Percentiles rank a stretch among this genome's conserved stretches.
phyloP scores from a whole-genome alignment of 148 eudicot genomes.

The Chenopodium formosanum region DNA sequence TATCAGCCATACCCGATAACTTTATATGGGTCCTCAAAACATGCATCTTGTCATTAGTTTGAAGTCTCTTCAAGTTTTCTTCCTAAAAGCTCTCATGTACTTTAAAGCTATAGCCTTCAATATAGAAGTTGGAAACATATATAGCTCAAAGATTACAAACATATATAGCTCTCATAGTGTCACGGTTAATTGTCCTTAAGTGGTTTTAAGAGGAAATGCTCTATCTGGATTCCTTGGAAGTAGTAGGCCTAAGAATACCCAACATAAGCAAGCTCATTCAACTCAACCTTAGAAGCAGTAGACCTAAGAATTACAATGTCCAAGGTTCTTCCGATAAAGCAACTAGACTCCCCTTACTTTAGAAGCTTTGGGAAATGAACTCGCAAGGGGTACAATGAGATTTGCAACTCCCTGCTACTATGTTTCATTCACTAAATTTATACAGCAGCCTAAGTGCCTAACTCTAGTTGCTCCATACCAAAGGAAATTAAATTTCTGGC shows the following conservation, averaged over 20 bases:
- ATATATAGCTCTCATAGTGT: too few species aligned
- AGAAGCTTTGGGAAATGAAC: not conserved
- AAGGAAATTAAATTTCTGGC: not conserved
- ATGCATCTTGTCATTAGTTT: too few species aligned
- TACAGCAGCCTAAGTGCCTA: not conserved
- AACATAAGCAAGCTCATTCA: not conserved
- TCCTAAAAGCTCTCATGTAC: too few species aligned
- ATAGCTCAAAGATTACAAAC: too few species aligned
- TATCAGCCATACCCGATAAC: too few species aligned
- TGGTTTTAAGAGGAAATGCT: too few species aligned
- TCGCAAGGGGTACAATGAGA: too few species aligned
- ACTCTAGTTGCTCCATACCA: not conserved
- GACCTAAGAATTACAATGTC: not conserved
- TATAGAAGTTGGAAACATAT: too few species aligned
- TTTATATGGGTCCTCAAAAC: too few species aligned
- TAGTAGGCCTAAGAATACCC: not conserved
- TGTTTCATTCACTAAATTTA: not conserved
- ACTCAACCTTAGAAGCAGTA: not conserved
- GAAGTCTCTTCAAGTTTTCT: too few species aligned
- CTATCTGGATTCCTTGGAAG: not conserved
- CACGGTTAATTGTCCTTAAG: too few species aligned
- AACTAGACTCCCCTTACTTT: not conserved
- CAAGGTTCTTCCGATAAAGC: not conserved
- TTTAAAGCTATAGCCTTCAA: too few species aligned
- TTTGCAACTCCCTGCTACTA: not conserved